Conservation (phyloP, 495 filamentous ascomycete genomes). For the Halenospora varia region DNA sequence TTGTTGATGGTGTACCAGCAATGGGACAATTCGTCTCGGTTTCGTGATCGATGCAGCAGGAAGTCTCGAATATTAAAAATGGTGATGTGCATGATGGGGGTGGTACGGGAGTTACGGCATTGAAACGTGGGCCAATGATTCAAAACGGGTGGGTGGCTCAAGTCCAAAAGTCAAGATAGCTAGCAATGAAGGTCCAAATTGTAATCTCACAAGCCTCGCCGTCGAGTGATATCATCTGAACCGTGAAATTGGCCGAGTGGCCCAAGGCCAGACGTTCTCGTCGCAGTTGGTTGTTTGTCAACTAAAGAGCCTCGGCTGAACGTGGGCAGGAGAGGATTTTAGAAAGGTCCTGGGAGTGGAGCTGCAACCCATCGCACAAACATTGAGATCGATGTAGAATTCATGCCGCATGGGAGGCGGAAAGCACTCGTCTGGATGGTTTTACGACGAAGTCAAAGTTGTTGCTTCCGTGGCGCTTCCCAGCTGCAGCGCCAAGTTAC, state of each 20-base stretch:
- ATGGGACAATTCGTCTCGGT: conserved; percentile 47
- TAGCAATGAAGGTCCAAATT: background rate
- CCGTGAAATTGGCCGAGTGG: too few species aligned
- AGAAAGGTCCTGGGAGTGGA: too few species aligned
- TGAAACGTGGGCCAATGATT: background rate
- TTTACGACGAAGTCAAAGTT: too few species aligned
- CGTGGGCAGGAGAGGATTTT: too few species aligned
- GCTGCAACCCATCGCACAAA: too few species aligned
- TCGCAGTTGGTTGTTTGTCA: too few species aligned
- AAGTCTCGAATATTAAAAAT: background rate
- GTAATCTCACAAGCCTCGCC: background rate
- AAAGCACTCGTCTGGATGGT: too few species aligned
- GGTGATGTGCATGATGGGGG: background rate
- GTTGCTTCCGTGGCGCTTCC: conserved; percentile 1
- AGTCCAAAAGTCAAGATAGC: background rate
- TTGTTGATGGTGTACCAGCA: conserved; percentile 56
- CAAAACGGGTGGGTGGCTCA: background rate
- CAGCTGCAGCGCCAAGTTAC: background rate
- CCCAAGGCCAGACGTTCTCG: too few species aligned
- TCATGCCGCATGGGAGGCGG: too few species aligned
- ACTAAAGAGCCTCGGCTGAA: too few species aligned
- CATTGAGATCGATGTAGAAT: too few species aligned
- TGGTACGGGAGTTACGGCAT: background rate
- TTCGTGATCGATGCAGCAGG: background rate
- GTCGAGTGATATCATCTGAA: too few species aligned